Conservation (phyloP, 2,329 filamentous ascomycete genomes). For the Nakataea oryzae region DNA sequence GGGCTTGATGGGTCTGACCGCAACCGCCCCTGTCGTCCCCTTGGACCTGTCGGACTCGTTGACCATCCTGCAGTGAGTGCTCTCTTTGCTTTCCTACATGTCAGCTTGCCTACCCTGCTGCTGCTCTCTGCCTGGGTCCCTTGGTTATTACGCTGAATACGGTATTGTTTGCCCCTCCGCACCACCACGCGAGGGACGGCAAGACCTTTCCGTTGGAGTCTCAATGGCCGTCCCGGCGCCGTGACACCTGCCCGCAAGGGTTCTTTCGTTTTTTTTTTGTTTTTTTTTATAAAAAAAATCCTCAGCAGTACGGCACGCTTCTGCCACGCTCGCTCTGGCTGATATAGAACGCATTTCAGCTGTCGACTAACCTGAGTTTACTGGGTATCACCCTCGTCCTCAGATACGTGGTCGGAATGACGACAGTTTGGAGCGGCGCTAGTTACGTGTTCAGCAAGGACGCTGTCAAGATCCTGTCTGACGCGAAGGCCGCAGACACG, state of each 20-base stretch:
- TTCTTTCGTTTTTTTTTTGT: too few species aligned
- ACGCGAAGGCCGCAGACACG: conserved; percentile 10
- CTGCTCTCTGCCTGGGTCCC: background rate
- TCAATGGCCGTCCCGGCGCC: too few species aligned
- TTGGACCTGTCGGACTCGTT: conserved; percentile 43
- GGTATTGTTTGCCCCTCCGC: background rate
- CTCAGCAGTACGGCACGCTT: background rate
- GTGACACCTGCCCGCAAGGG: background rate
- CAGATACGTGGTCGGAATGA: conserved; percentile 76
- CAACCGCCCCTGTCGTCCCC: conserved; percentile 67
- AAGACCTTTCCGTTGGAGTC: background rate
- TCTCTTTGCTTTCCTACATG: conserved; percentile 1
- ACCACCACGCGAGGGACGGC: background rate
- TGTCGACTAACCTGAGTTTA: background rate
- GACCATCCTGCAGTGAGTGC: conserved; percentile 52
- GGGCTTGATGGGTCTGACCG: conserved; percentile 73
- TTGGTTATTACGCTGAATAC: background rate
- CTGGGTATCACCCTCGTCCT: background rate
- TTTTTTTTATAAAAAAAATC: too few species aligned
- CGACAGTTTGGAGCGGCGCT: conserved; percentile 86
- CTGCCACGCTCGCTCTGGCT: background rate
- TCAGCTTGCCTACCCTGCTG: background rate
- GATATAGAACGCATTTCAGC: background rate
- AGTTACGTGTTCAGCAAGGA: conserved; percentile 89
- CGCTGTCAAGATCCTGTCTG: conserved; percentile 71